phyloP scores from a whole-genome alignment of 228 moss, liverwort and hornwort species.

The Sphagnum magellanicum region DNA sequence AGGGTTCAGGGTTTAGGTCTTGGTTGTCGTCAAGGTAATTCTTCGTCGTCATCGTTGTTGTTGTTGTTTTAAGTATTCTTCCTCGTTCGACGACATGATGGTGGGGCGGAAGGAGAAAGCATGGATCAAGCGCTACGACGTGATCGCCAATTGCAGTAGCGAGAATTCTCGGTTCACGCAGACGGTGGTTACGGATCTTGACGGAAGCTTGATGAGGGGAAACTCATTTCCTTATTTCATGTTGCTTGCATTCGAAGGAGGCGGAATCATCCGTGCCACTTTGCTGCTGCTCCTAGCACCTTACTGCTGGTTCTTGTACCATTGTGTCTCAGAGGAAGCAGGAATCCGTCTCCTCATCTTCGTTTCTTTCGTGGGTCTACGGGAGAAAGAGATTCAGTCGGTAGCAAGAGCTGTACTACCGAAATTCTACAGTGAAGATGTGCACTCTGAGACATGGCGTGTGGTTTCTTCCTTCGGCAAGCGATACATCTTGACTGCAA shows the following conservation, averaged over 20 bases:
- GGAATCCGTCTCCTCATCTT: conserved; percentile 50
- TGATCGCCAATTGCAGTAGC: conserved; percentile 25
- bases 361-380: conserved; percentile 44
- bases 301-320: conserved; percentile 56
- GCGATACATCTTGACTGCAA: conserved; percentile 48
- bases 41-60: no score
- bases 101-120: no score
- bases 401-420: conserved; percentile 55
- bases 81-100: no score
- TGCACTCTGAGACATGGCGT: conserved; percentile 58
- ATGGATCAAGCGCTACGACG: not conserved
- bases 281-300: conserved; percentile 45
- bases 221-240: conserved; percentile 69
- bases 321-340: conserved; percentile 40
- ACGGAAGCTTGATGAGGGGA: conserved; percentile 49
- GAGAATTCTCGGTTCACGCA: conserved; percentile 26
- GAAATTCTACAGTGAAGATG: conserved; percentile 62
- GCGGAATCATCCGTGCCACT: conserved; percentile 28
- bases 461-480: conserved; percentile 51
- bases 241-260: conserved; percentile 58
- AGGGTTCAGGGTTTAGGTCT: no score
- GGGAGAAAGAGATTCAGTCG: conserved; percentile 38
- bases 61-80: no score
- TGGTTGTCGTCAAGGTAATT: no score
- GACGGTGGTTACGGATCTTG: conserved; percentile 47